These are phyloP conservation scores for Hypoxylon subgilvum DNA, from an alignment of 495 filamentous ascomycete species.

Conservation along the genomic window DNA sequence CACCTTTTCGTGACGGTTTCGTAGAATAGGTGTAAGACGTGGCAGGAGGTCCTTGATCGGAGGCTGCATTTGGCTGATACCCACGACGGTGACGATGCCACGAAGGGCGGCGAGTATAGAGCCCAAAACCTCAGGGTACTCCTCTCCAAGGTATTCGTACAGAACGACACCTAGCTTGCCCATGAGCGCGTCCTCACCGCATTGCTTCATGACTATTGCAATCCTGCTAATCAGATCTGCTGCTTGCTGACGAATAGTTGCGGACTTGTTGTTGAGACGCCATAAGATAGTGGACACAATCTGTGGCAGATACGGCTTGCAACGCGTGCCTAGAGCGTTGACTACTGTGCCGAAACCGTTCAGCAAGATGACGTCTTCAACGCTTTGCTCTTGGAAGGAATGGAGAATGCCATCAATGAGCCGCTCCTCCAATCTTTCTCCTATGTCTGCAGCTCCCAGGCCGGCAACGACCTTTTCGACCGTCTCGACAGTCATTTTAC, in stretches of 20 bases:
- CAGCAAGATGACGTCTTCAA: constrained; percentile 93
- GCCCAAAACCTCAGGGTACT: constrained; percentile 97
- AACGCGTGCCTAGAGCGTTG: constrained; percentile 89
- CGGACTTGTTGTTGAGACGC: constrained; percentile 95
- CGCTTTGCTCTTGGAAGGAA: constrained; percentile 97
- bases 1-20: constrained; percentile 99
- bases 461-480: constrained; percentile 94
- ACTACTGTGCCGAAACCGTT: constrained; percentile 99
- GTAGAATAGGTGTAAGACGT: constrained; percentile 92
- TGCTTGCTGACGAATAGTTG: constrained; percentile 94
- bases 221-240: constrained; percentile 96
- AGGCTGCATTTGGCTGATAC: constrained; percentile 97
- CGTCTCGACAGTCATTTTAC: constrained; percentile 99
- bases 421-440: constrained; percentile 87
- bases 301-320: constrained; percentile 95
- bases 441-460: constrained; percentile 91
- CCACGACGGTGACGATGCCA: constrained; percentile 96
- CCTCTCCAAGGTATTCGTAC: constrained; percentile 98
- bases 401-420: constrained; percentile 96
- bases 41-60: constrained; percentile 97
- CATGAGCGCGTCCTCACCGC: constrained; percentile 93
- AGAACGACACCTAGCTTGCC: constrained; percentile 95
- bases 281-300: constrained; percentile 97
- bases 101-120: constrained; percentile 95
- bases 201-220: constrained; percentile 98